Evolutionary conservation across 257 asterid genomes (phyloP).

Genomic region (Capsicum baccatum): DNA sequence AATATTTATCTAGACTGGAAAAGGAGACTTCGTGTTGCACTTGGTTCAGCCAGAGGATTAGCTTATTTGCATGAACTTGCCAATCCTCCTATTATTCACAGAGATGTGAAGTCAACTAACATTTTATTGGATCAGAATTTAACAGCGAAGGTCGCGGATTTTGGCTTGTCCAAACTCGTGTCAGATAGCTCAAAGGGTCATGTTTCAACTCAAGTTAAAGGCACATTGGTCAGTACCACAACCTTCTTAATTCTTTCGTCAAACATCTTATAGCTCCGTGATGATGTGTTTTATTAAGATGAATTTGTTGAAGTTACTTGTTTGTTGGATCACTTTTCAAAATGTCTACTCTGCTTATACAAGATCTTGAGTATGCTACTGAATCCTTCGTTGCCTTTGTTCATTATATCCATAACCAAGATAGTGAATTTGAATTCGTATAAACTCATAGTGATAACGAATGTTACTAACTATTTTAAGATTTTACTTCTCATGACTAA

Average conservation of each 20-base stretch:
- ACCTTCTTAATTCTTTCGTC: not conserved
- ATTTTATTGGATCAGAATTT: slow-evolving; percentile 81
- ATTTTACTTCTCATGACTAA: too few species aligned
- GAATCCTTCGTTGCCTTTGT: too few species aligned
- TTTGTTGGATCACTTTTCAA: too few species aligned
- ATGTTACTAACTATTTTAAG: too few species aligned
- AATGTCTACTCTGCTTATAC: too few species aligned
- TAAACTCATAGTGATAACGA: too few species aligned
- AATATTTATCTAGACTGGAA: slow-evolving; percentile 87
- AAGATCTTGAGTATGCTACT: too few species aligned
- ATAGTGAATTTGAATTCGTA: too few species aligned
- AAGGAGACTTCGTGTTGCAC: slow-evolving; percentile 73
- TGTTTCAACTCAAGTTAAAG: slow-evolving; percentile 96
- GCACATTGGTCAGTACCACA: slow-evolving; percentile 69
- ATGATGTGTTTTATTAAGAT: too few species aligned
- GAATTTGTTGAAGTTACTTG: too few species aligned
- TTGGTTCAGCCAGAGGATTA: slow-evolving; percentile 95
- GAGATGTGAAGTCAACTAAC: slow-evolving; percentile 87
- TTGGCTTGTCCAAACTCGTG: slow-evolving; percentile 89
- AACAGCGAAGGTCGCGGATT: slow-evolving; percentile 94
- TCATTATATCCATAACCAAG: too few species aligned
- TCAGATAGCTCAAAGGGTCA: slow-evolving; percentile 83
- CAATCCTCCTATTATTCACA: slow-evolving; percentile 89
- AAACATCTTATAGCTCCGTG: not conserved
- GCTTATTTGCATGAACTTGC: slow-evolving; percentile 94